Base-by-base conservation (phyloP, 2,329 filamentous ascomycete species). In the Trichoderma sp. region DNA sequence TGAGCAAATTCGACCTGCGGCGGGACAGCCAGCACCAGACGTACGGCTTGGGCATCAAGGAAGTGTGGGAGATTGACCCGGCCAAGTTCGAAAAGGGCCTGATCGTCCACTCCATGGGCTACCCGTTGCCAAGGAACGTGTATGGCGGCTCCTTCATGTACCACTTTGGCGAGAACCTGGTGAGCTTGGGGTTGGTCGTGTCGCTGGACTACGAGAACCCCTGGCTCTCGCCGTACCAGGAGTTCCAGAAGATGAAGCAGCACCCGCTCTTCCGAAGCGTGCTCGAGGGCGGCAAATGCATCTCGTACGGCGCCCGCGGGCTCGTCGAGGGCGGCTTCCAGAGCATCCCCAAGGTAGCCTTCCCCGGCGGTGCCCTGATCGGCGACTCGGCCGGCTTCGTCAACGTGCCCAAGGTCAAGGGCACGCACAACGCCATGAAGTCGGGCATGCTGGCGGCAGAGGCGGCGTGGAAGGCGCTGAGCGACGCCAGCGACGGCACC, bases 61-160 rank as follows among this genome's bases (percentile, higher is more conserved):
- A 99, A 79, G 92, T 99, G 0, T 99, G 95, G 95, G 95, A 99
- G 80, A 86, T 99, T 35, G 88, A 93, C 74, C 93, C 95, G 0
- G 93, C 92, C 74, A 98, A 97, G 80, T 98, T 97, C 80, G 85
- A 90, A 70, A 91, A 91, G 76, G 95, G 95, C 64, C 84, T 94
- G 72, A 87, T 98, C 54, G 87, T 90, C 4, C 95, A 99, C 82
- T 92, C 93, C 5, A 88, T 99, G 89, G 95, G 95, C 22, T 98
- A 97, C 76, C 95, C 95, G 22, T 81, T 99, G 53, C 88, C 93
- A 17, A 88, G 85, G 73, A 91, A 98, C 76, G 95, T 94, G 9
- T 99, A 99, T 77, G 95, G 95, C 72, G 95, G 95, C 72, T 93
- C 92, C n/a, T 99, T 93, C 90, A 94, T 99, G 92, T 99, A 99